Evolutionary conservation across 192 early-diverging fungal genomes (phyloP), one percentile per base, ranked within the genome.

Genomic region (Jimgerdemannia flammicorona): DNA sequence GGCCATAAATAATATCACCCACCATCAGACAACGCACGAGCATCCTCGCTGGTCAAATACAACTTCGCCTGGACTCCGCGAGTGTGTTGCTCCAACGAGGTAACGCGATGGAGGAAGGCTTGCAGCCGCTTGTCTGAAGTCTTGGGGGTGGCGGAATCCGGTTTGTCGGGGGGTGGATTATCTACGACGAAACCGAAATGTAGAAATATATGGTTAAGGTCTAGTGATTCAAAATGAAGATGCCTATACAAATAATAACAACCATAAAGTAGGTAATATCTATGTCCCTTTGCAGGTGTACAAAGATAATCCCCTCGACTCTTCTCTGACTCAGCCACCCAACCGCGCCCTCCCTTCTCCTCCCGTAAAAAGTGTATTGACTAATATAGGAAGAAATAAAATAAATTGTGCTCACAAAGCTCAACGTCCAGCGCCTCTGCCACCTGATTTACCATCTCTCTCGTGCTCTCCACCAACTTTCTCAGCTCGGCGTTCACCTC

Each of bases 21-120:
- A 68, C 19, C 67, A 66, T 64, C 72, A 69, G 67, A 77, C 39
- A 72, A 75, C 76, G 78, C 80, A 65, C 80, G 76, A 42, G 73
- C 81, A 77, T 87, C 88, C 29, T 89, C 88, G 64, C 84, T 85
- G 67, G 86, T 86, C 65, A 89, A 78, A 70, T 84, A 87, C 49
- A 89, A 74, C 67, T 87, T 87, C 17, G 88, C 88, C 72, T 87
- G 86, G 64, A 87, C 79, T 6, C 85, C 84, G 65, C 88, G 82
- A 64, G 86, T 75, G 70, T 87, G 83, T 64, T 87, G 86, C 67
- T 89, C 86, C 43, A 87, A 49, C 4, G 74, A 71, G 63, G 86
- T 75, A 11, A 89, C 70, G 29, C 83, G 77, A 69, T 83, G 81
- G 29, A 84, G 79, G 70, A 85, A 89, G 43, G 81, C 75, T 43